A percentile compares a stretch with the other conserved stretches of the same genome.
Conservation (phyloP, 441 rosid species). For the Gossypium trilobum region DNA sequence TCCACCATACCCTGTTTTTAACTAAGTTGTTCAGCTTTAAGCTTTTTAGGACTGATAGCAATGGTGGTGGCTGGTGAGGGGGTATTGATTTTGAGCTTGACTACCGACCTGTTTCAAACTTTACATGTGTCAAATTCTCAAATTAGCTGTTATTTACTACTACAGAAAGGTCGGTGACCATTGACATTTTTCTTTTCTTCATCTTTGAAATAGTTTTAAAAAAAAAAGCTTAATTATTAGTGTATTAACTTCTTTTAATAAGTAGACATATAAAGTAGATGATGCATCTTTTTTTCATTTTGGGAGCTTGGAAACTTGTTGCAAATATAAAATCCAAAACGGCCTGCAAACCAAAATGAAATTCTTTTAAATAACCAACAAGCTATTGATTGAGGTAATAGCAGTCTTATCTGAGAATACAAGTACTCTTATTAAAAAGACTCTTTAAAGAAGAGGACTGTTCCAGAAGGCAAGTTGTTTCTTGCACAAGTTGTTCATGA, state of each 20-base stretch:
- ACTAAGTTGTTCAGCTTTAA: neutral
- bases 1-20: neutral
- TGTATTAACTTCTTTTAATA: neutral
- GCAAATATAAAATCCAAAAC: neutral
- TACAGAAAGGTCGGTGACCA: neutral
- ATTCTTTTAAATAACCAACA: neutral
- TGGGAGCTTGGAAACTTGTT: neutral
- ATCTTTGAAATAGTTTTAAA: neutral
- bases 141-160: neutral
- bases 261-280: neutral
- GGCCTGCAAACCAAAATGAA: neutral
- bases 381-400: neutral
- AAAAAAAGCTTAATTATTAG: too few species aligned
- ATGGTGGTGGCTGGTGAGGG: neutral
- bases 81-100: neutral
- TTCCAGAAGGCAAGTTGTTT: neutral
- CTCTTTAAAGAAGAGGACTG: neutral
- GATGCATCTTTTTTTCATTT: neutral
- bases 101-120: neutral
- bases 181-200: neutral
- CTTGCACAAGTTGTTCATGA: neutral
- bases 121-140: neutral
- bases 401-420: too few species aligned
- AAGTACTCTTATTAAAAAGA: neutral
- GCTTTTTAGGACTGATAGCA: neutral